Base-by-base conservation (phyloP, 768 basidiomycete genomes). In the Podaxis sp. region DNA sequence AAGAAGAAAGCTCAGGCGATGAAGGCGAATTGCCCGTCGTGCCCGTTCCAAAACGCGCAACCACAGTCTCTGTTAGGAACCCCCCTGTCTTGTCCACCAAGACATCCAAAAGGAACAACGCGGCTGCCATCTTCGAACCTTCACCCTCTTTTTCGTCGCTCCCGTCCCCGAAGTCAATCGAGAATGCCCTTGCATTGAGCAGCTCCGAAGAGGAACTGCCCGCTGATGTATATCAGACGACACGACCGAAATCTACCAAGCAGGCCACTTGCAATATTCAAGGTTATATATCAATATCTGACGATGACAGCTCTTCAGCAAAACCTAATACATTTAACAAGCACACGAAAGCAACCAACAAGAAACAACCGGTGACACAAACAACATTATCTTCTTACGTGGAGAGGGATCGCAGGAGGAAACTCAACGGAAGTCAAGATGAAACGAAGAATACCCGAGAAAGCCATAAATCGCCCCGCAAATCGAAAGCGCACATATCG, bases 391-490 rank as follows among this genome's bases (percentile, higher is more conserved):
- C 38, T 5, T n/a, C 59, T 4, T 53, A 50, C 26, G n/a, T 53
- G 26, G 59, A 52, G 33, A 33, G 33, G 33, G 33, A 52, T 20
- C 24, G 41, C 7, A 13, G 52, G 12, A 56, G 41, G n/a, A 20
- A 36, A 20, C 8, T 6, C 7, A 37, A 13, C 2, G 37, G 2
- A 20, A 52, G 38, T 20, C 50, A 8, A 53, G 10, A n/a, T 8
- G 57, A 36, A 2, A 26, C 30, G 4, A 44, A 24, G n/a, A 24
- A n/a, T 3, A 40, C 11, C 20, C 58, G 37, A 8, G 51, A 55
- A 36, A 5, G 56, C 20, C 37, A 20, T 4, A 68, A 66, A 53
- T 66, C 65, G 8, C 67, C 65, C 3, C 56, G 56, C 6, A 68
- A 68, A 36, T 58, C 60, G 15, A 58, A 33, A n/a, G 24, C 50